Evolutionary conservation across 2,329 filamentous ascomycete genomes (phyloP), one percentile per base, ranked within the genome.

Genomic region (Rhytidhysteron rufulum): DNA sequence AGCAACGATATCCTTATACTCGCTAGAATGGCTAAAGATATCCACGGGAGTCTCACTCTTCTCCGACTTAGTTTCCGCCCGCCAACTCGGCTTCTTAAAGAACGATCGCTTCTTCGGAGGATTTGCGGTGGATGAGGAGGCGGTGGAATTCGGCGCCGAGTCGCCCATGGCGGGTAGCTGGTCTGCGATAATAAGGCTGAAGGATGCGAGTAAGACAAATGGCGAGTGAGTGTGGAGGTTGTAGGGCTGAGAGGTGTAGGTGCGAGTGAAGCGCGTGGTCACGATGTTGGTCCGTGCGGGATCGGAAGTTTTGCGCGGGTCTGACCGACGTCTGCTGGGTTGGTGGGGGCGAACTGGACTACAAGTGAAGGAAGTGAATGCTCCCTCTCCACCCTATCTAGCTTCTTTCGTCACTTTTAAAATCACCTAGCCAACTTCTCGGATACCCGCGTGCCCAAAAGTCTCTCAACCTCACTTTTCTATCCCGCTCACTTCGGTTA

Each of bases 71-170:
- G 63, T 56, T 69, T 64, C 21, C 55, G 55, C 55, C 31, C 73
- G 69, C 70, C 73, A 76, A 17, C 68, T 60, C 34, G 75, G 71
- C 47, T 75, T 77, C 37, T 74, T 79, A 63, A 82, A 82, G 15
- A 79, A 68, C 1, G 71, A 71, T 29, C 69, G 68, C 65, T 70
- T 72, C 41, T 62, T 67, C 39, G 49, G 62, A 51, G 47, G 62
- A 51, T 38, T 11, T 4, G 10, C 39, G 29, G 33, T 13, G 16
- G 21, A 17, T 8, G 18, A 11, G 19, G 34, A 22, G n/a, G 48
- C 46, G 2, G 48, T 42, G 7, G 51, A 46, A 39, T 43, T 43
- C 19, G 45, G 31, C 8, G 43, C 47, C 16, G 48, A 20, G 18
- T 62, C 56, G 4, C 24, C 35, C 59, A 63, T 63, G 11, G 40